Evolutionary conservation across 2,329 filamentous ascomycete genomes (phyloP).

Genomic region (Tolypocladium guangdongense): DNA sequence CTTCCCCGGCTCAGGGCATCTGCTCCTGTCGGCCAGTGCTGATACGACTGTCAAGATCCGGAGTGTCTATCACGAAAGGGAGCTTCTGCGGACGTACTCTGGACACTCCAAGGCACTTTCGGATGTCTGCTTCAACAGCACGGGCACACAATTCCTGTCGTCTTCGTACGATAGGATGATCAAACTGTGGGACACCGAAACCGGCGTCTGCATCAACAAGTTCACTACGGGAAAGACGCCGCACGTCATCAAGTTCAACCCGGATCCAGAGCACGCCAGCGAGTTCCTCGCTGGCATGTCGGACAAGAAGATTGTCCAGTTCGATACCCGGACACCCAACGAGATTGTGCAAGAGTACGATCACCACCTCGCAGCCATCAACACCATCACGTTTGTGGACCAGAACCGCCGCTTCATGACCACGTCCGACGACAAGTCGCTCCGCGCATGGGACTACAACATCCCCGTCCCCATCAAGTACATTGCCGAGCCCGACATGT

Average conservation of each 20-base stretch:
- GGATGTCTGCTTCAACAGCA: conserved; percentile 76
- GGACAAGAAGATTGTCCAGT: conserved; percentile 98
- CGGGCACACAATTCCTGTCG: conserved; percentile 78
- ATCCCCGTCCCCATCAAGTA: conserved; percentile 98
- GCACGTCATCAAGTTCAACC: conserved; percentile 91
- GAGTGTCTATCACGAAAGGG: conserved; percentile 84
- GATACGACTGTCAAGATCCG: conserved; percentile 89
- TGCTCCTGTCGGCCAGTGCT: conserved; percentile 80
- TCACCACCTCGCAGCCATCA: conserved; percentile 94
- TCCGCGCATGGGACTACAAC: conserved; percentile 96
- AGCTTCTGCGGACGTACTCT: conserved; percentile 81
- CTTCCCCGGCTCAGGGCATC: conserved; percentile 77
- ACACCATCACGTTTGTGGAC: conserved; percentile 94
- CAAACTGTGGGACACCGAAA: conserved; percentile 98
- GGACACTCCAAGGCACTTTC: conserved; percentile 87
- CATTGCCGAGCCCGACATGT: conserved; percentile 97
- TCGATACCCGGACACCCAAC: conserved; percentile 68
- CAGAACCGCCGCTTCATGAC: conserved; percentile 93
- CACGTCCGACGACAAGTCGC: conserved; percentile 91
- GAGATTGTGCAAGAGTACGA: conserved; percentile 95
- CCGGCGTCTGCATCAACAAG: conserved; percentile 73
- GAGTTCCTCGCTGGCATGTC: conserved; percentile 96
- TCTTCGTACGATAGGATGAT: conserved; percentile 91
- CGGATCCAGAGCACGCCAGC: conserved; percentile 60
- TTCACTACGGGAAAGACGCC: conserved; percentile 93